Percentiles rank a stretch among this genome's conserved stretches.
These are phyloP conservation scores for Calonectria hawksworthii DNA, from an alignment of 2,329 filamentous ascomycete genomes.

Conservation along the genomic window DNA sequence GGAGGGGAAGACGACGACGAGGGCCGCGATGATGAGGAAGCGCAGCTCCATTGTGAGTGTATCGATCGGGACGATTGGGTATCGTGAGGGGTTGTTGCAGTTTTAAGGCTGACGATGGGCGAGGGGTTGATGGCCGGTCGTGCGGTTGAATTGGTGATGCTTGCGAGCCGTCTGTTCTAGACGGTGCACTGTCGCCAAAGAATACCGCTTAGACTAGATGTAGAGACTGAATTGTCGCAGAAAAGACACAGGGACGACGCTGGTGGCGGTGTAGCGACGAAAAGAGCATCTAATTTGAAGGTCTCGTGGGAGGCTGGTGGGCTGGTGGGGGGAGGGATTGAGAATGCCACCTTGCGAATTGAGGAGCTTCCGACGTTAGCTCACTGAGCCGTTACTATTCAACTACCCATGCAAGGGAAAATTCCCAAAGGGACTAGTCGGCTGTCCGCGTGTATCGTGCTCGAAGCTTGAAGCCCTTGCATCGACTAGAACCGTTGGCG, in stretches of 20 bases:
- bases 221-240: no score
- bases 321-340: not conserved
- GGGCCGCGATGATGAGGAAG: constrained; percentile 42
- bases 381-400: not conserved
- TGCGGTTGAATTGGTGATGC: not conserved
- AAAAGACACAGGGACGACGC: not conserved
- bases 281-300: not conserved
- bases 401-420: not conserved
- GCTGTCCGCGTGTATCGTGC: not conserved
- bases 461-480: constrained; percentile 1
- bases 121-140: not conserved
- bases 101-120: not conserved
- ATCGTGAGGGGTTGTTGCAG: not conserved
- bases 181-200: not conserved
- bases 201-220: no score
- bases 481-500: not conserved
- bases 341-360: not conserved
- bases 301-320: constrained; percentile 1
- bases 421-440: not conserved
- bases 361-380: not conserved
- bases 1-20: constrained; percentile 58
- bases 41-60: constrained; percentile 38
- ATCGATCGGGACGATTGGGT: not conserved
- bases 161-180: not conserved
- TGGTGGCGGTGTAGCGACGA: not conserved